Evolutionary conservation across 164 flowering plant species (phyloP).

Genomic region (Echeveria elegans): DNA sequence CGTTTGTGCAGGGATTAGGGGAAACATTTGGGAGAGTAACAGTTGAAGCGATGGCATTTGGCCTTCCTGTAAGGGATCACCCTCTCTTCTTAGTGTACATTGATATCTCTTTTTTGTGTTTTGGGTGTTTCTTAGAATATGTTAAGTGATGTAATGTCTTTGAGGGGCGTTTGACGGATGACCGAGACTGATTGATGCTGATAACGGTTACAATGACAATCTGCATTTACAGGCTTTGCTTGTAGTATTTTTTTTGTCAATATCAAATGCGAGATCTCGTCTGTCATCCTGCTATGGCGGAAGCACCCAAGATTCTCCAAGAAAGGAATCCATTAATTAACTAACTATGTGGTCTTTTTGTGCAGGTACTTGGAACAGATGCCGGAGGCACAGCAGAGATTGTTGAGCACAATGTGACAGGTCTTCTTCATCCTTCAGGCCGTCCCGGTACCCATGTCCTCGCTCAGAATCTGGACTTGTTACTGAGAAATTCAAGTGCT

Average conservation of each 20-base stretch:
- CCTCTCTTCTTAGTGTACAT: background rate
- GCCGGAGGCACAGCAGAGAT: constrained; percentile 94
- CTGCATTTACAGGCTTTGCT: background rate
- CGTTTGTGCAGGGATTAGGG: constrained; percentile 62
- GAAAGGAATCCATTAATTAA: background rate
- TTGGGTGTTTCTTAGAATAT: background rate
- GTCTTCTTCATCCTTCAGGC: constrained; percentile 79
- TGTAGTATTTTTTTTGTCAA: background rate
- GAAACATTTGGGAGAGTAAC: constrained; percentile 99
- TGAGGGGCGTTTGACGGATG: background rate
- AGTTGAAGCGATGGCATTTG: constrained; percentile 98
- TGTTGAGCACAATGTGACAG: constrained; percentile 37
- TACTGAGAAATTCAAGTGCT: constrained; percentile 55
- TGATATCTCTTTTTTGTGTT: background rate
- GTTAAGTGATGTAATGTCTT: background rate
- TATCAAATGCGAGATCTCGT: background rate
- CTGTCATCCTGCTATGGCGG: no score
- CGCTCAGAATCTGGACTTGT: constrained; percentile 47
- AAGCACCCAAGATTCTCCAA: background rate
- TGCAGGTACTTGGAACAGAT: constrained; percentile 92
- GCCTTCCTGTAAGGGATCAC: constrained; percentile 67
- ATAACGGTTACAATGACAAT: background rate
- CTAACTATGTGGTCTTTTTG: constrained; percentile 7
- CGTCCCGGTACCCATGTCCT: constrained; percentile 54
- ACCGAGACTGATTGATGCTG: background rate